Evolutionary conservation across 176 grass and related monocot genomes (phyloP), one percentile per base, ranked within the genome.

Genomic region (Tillandsia fasciculata): DNA sequence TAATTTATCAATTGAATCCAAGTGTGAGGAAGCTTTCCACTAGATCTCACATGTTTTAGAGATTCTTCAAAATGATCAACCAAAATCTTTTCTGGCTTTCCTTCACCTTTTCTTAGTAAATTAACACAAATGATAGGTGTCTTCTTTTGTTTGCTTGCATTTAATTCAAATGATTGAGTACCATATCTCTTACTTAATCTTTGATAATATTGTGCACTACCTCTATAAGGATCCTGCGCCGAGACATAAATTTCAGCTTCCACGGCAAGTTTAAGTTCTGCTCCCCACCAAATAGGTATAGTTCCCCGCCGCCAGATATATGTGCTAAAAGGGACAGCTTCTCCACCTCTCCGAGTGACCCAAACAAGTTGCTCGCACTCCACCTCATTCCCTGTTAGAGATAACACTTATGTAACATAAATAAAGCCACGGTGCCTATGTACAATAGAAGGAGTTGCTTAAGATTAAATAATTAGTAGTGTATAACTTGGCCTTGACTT

Each of bases 1-100:
- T 99, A 93, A 90, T 99, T 90, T 74, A 99, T 81, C 87, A 99
- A 83, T 80, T 99, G 86, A 83, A 99, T 90, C 84, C 82, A 83
- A 22, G 89, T 99, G 50, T 74, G 72, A 69, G 81, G 80, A 75
- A 99, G 89, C 69, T 79, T 81, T 69, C 76, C 85, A 67, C 79
- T 87, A 58, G 86, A 89, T 69, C 77, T 89, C 33, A 99, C 68
- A 72, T 83, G 72, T 76, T 81, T 80, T 22, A 93, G 22, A n/a
- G 89, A 93, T 42, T 90, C 80, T 77, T 87, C 93, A 69, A 99
- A 99, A 80, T 87, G 79, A 69, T 93, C 82, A 53, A 99, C 94
- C 33, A 99, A 77, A 83, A 93, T 80, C 63, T 74, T 90, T 68
- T 99, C 94, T 22, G 89, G 65, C 82, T 99, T 99, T 63, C 94